Conservation (phyloP, 768 basidiomycete species). For the Amanita exitialis region DNA sequence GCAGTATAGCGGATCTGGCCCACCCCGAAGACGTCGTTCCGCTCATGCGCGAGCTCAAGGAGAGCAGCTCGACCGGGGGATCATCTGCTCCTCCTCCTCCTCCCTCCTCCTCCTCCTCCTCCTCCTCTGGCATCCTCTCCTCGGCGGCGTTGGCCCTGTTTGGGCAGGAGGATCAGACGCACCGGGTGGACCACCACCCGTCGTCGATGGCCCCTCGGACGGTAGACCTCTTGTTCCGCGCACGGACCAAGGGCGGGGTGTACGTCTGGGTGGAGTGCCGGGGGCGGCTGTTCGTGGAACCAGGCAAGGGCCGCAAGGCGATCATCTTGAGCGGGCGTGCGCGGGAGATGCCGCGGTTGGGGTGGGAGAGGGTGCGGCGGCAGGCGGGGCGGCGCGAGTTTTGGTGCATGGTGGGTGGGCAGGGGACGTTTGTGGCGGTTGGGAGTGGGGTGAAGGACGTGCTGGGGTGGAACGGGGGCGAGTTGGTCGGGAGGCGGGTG, state of each 20-base stretch:
- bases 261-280: slow-evolving; percentile 89
- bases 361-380: slow-evolving; percentile 44
- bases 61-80: slow-evolving; percentile 30
- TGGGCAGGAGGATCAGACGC: neutral
- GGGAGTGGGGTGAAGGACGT: slow-evolving; percentile 47
- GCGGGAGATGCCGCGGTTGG: slow-evolving; percentile 50
- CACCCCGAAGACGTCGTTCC: slow-evolving; percentile 88
- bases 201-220: slow-evolving; percentile 29
- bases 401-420: slow-evolving; percentile 42
- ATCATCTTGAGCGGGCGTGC: slow-evolving; percentile 84
- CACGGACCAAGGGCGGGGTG: slow-evolving; percentile 47
- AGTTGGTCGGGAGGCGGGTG: slow-evolving; percentile 40
- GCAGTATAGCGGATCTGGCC: slow-evolving; percentile 69
- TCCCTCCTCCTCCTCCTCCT: neutral
- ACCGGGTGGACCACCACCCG: no score
- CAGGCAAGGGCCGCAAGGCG: slow-evolving; percentile 90
- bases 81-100: neutral
- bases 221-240: slow-evolving; percentile 83
- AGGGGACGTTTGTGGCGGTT: slow-evolving; percentile 40
- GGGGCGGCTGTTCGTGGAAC: slow-evolving; percentile 86
- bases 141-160: neutral
- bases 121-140: neutral
- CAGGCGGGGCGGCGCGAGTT: slow-evolving; percentile 23
- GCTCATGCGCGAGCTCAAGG: slow-evolving; percentile 87
- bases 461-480: slow-evolving; percentile 50